A percentile compares a stretch with the other conserved stretches of the same genome.
Evolutionary conservation across 257 asterid genomes (phyloP).

Genomic region (Solanum medicagineum): DNA sequence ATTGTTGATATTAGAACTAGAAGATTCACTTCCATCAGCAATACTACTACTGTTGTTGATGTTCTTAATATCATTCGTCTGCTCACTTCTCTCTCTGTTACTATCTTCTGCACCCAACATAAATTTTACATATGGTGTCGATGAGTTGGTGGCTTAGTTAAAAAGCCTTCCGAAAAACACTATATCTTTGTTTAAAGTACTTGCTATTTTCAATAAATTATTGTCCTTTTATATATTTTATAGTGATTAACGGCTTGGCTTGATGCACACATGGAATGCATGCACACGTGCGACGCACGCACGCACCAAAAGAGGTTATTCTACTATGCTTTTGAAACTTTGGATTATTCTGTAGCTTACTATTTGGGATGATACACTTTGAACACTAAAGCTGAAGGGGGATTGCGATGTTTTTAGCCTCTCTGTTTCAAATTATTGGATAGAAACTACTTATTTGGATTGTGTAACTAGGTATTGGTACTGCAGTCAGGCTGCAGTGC

Average conservation of each 20-base stretch:
- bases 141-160: too few species aligned
- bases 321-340: not conserved
- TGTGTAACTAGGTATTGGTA: not conserved
- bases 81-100: constrained; percentile 21
- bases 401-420: not conserved
- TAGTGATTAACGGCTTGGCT: too few species aligned
- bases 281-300: too few species aligned
- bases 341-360: not conserved
- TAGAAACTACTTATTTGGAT: not conserved
- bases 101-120: constrained; percentile 65
- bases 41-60: constrained; percentile 13
- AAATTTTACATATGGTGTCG: constrained; percentile 57
- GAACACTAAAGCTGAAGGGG: not conserved
- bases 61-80: constrained; percentile 14
- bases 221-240: too few species aligned
- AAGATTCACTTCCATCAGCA: constrained; percentile 18
- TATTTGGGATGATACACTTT: not conserved
- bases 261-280: too few species aligned
- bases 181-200: too few species aligned
- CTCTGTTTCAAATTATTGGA: not conserved
- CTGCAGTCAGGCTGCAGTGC: not conserved
- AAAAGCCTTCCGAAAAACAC: not conserved
- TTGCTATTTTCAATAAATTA: too few species aligned
- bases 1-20: constrained; percentile 43
- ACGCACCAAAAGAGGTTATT: too few species aligned